Base-by-base conservation (phyloP, 768 basidiomycete genomes). In the Termitomyces sp. region DNA sequence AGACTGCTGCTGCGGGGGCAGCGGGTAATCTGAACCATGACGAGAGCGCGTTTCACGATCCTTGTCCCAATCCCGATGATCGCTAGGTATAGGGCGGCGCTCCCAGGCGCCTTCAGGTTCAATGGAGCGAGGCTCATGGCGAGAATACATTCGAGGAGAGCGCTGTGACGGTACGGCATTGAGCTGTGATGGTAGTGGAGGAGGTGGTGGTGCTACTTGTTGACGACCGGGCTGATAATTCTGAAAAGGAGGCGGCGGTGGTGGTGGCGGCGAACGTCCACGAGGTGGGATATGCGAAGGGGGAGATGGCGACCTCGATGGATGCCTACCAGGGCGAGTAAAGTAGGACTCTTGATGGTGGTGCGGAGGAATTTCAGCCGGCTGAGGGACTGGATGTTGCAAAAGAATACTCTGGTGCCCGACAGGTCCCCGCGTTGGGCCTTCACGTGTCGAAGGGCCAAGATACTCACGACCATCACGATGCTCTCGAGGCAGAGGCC, bases 311-410 rank as follows among this genome's bases (percentile, higher is more conserved):
- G 86, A 86, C 8, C 82, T 72, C 5, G 86, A 85, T 2, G 76
- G 73, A 6, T 79, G 75, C 12, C 84, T 79, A 40, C 75, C 74
- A 38, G 71, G 68, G 28, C 84, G 84, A 48, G 70, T 71, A 60
- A 80, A 84, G 53, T 82, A 83, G 0, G 77, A 70, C 33, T 89
- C 86, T 38, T 78, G 79, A 47, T 84, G 80, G 47, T 78, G 80
- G 47, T 78, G 79, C 10, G 56, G 38, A 48, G 56, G 56, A 17
- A 57, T 46, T 3, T 57, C 56, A 26, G 17, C 44, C 19, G 44
- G 80, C 51, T 86, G 84, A 1, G 86, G 81, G 11, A 82, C 75
- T 14, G 85, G 84, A 58, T 88, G 88, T 50, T 91, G 89, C 1
- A 90, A 72, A 8, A 88, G 72, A 44, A 86, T 65, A 50, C 69